phyloP scores from a whole-genome alignment of 2,329 filamentous ascomycete species.

The Xylogone sp. region DNA sequence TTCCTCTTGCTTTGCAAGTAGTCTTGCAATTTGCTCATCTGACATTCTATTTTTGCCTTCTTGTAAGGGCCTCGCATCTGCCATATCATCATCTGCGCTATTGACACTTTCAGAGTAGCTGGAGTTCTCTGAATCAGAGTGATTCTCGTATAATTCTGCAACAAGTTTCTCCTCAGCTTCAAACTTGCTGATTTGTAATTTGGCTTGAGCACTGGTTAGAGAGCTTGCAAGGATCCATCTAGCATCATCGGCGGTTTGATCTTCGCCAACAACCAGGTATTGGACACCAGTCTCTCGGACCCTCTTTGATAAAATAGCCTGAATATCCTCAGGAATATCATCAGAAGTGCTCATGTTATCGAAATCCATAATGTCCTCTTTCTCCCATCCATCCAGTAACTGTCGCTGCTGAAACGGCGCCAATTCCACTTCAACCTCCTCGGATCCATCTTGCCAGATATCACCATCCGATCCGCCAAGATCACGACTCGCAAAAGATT shows the following conservation, averaged over 20 bases:
- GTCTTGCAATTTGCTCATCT: slow-evolving; percentile 59
- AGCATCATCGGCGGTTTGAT: slow-evolving; percentile 40
- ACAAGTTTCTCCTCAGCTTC: slow-evolving; percentile 28
- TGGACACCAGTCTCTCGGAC: slow-evolving; percentile 39
- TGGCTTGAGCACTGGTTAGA: slow-evolving; percentile 27
- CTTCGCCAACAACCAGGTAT: slow-evolving; percentile 47
- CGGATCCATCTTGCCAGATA: slow-evolving; percentile 26
- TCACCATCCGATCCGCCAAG: slow-evolving; percentile 42
- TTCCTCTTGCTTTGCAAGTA: slow-evolving; percentile 59
- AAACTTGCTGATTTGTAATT: slow-evolving; percentile 28
- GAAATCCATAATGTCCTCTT: slow-evolving; percentile 40
- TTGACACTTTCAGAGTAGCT: slow-evolving; percentile 27
- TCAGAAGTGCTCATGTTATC: slow-evolving; percentile 47
- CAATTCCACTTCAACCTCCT: slow-evolving; percentile 16
- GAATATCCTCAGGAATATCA: slow-evolving; percentile 37
- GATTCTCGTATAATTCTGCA: slow-evolving; percentile 19
- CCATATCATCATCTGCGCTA: slow-evolving; percentile 35
- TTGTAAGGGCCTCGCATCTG: slow-evolving; percentile 32
- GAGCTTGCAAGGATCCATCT: slow-evolving; percentile 40
- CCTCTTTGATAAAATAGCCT: slow-evolving; percentile 40
- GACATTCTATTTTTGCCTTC: slow-evolving; percentile 42
- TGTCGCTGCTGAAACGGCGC: slow-evolving; percentile 1
- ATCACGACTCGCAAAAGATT: slow-evolving; percentile 29
- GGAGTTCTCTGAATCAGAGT: slow-evolving; percentile 19
- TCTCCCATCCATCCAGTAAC: slow-evolving; percentile 34